Percentiles rank a stretch among this genome's conserved stretches.
Evolutionary conservation across 2,329 filamentous ascomycete species (phyloP).

Genomic region (Aureobasidium sp.): DNA sequence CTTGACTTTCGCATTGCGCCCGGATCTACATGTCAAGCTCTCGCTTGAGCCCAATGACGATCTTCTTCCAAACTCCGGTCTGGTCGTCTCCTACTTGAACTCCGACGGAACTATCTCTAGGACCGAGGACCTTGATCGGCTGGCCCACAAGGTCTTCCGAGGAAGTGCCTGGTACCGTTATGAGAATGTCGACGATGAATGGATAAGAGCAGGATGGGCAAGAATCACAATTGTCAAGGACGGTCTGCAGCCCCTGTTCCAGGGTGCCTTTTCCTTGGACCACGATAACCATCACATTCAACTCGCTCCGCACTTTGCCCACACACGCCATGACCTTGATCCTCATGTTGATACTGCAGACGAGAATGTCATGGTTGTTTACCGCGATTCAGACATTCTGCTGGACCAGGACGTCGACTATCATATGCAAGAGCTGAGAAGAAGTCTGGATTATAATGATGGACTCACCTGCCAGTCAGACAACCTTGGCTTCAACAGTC

Average conservation of each 20-base stretch:
- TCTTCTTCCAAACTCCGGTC: slow-evolving; percentile 63
- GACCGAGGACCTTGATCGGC: slow-evolving; percentile 62
- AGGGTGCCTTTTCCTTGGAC: slow-evolving; percentile 76
- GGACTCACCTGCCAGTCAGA: slow-evolving; percentile 61
- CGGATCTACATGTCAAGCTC: slow-evolving; percentile 64
- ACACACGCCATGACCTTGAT: slow-evolving; percentile 64
- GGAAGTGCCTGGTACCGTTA: slow-evolving; percentile 63
- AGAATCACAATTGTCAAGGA: slow-evolving; percentile 71
- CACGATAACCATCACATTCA: slow-evolving; percentile 84
- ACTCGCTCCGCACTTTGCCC: slow-evolving; percentile 62
- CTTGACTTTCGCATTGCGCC: slow-evolving; percentile 65
- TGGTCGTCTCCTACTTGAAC: slow-evolving; percentile 63
- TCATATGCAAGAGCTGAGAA: slow-evolving; percentile 56
- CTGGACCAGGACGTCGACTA: slow-evolving; percentile 25
- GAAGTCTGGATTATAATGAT: slow-evolving; percentile 27
- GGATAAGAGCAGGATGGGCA: slow-evolving; percentile 80
- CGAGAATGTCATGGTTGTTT: slow-evolving; percentile 77
- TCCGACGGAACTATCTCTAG: slow-evolving; percentile 59
- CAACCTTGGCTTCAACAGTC: slow-evolving; percentile 68
- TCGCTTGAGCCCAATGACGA: slow-evolving; percentile 85
- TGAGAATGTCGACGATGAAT: slow-evolving; percentile 48
- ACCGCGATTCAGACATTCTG: slow-evolving; percentile 78
- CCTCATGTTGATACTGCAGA: slow-evolving; percentile 49
- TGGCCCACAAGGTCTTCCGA: slow-evolving; percentile 74
- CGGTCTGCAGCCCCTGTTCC: slow-evolving; percentile 71